Evolutionary conservation across 2,329 filamentous ascomycete species (phyloP).

Genomic region (Xylariales sp.): DNA sequence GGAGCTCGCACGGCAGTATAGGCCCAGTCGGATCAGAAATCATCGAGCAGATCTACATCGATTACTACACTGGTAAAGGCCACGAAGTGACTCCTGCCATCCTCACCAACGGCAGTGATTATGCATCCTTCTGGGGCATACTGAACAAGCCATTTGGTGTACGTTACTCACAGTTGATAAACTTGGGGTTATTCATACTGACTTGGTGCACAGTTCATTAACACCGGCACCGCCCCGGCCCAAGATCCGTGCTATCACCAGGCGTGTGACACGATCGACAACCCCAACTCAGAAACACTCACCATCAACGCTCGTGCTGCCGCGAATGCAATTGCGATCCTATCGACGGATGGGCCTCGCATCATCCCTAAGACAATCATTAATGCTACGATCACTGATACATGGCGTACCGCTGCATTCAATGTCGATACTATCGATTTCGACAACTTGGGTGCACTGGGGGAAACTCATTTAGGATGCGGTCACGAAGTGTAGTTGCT

Average conservation of each 20-base stretch:
- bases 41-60: constrained; percentile 31
- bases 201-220: constrained; percentile 23
- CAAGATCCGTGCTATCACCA: constrained; percentile 32
- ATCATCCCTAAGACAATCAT: constrained; percentile 21
- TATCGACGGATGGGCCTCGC: constrained; percentile 24
- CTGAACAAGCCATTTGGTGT: constrained; percentile 29
- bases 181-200: not conserved
- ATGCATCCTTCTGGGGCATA: constrained; percentile 32
- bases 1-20: constrained; percentile 22
- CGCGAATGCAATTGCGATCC: constrained; percentile 27
- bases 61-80: constrained; percentile 26
- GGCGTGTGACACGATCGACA: constrained; percentile 29
- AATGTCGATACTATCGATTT: not conserved
- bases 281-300: constrained; percentile 24
- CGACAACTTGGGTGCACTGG: not conserved
- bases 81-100: constrained; percentile 25
- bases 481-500: constrained; percentile 19
- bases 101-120: constrained; percentile 30
- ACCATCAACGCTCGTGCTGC: constrained; percentile 28
- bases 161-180: not conserved
- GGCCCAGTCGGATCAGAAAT: constrained; percentile 26
- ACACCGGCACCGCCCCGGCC: constrained; percentile 28
- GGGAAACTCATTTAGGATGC: constrained; percentile 20
- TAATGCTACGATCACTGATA: constrained; percentile 10
- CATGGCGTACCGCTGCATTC: constrained; percentile 9